phyloP scores from a whole-genome alignment of 2,329 filamentous ascomycete genomes.

The Aspergillus sp. region DNA sequence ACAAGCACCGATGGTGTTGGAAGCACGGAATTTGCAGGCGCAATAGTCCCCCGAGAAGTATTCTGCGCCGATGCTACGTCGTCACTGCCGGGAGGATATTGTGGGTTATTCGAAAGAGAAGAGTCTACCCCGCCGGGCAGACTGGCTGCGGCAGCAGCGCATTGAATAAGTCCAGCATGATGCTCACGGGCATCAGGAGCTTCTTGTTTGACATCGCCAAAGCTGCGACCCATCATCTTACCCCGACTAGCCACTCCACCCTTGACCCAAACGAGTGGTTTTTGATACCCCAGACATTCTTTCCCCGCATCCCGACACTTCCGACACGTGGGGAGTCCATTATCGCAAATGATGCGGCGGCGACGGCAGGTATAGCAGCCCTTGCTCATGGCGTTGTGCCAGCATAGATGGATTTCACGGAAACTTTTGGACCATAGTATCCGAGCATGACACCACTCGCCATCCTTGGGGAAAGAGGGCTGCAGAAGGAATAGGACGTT shows the following conservation, averaged over 20 bases:
- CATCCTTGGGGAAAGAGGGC: conserved; percentile 15
- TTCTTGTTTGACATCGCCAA: conserved; percentile 38
- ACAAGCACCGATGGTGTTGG: conserved; percentile 42
- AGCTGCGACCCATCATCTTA: conserved; percentile 55
- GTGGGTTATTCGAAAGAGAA: neutral
- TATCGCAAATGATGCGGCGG: conserved; percentile 45
- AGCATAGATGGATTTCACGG: conserved; percentile 1
- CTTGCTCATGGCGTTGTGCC: conserved; percentile 34
- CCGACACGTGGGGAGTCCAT: conserved; percentile 42
- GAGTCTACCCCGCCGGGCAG: neutral
- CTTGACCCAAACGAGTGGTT: conserved; percentile 44
- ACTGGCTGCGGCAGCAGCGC: too few relatives aligned
- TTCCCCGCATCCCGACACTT: conserved; percentile 45
- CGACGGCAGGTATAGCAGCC: conserved; percentile 47
- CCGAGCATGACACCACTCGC: conserved; percentile 19
- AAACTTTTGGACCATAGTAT: conserved; percentile 15
- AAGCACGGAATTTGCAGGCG: conserved; percentile 18
- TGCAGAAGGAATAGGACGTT: neutral
- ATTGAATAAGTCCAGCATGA: neutral
- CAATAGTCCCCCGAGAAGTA: neutral
- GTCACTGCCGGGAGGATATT: neutral
- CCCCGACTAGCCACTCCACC: conserved; percentile 46
- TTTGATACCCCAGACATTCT: conserved; percentile 45
- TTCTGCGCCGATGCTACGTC: neutral
- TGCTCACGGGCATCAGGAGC: neutral